phyloP scores from a whole-genome alignment of 192 early-diverging fungal genomes.

The Dissophora ornata region DNA sequence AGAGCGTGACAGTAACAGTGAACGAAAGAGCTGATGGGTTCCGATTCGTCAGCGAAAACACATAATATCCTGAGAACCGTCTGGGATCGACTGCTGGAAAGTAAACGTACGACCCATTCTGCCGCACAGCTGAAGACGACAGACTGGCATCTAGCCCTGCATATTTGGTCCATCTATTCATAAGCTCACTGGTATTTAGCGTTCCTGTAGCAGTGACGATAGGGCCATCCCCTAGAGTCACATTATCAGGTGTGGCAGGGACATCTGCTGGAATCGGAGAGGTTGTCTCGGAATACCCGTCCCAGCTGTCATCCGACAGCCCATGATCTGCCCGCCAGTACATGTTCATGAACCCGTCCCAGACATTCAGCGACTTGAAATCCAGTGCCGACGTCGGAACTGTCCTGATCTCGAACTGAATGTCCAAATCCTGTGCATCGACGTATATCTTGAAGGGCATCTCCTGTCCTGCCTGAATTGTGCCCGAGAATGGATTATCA shows the following conservation, averaged over 20 bases:
- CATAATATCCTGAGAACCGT: conserved; percentile 52
- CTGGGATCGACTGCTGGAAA: conserved; percentile 41
- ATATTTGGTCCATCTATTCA: conserved; percentile 36
- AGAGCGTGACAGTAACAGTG: conserved; percentile 14
- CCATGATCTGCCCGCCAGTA: conserved; percentile 48
- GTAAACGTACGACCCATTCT: conserved; percentile 15
- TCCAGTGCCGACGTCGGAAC: conserved; percentile 23
- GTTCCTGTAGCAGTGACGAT: conserved; percentile 13
- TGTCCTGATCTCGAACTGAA: conserved; percentile 43
- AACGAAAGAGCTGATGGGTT: conserved; percentile 21
- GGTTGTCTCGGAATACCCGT: neutral
- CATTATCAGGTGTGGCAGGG: neutral
- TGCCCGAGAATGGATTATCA: conserved; percentile 6
- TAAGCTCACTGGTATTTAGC: conserved; percentile 27
- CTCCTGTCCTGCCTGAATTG: conserved; percentile 32
- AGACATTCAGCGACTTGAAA: conserved; percentile 49
- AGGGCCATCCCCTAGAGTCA: neutral
- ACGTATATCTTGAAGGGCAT: conserved; percentile 46
- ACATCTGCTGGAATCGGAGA: conserved; percentile 5
- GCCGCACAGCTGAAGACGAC: conserved; percentile 8
- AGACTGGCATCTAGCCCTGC: conserved; percentile 25
- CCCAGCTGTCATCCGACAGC: conserved; percentile 23
- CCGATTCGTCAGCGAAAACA: conserved; percentile 45
- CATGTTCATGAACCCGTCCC: conserved; percentile 56
- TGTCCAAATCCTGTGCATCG: conserved; percentile 20